These are phyloP conservation scores for Lathyrus sativus DNA, from an alignment of 306 rosid species.

Conservation along the genomic window DNA sequence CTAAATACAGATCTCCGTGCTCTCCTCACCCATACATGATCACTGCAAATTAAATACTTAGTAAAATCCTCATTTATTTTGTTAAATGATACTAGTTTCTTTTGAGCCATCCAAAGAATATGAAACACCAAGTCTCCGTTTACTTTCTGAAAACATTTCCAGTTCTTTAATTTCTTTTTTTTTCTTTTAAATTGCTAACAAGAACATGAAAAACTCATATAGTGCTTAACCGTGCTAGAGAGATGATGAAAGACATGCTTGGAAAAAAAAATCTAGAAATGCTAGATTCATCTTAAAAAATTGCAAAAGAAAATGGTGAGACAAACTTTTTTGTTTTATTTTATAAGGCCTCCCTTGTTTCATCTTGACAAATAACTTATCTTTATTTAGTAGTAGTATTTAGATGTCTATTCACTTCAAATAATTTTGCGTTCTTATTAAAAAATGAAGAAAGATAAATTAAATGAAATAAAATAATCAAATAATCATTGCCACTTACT, in stretches of 20 bases:
- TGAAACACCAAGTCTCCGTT: constrained; percentile 14
- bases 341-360: constrained; percentile 11
- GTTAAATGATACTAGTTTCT: constrained; percentile 16
- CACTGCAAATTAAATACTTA: constrained; percentile 15
- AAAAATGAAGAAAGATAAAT: not conserved
- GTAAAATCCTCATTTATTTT: constrained; percentile 3
- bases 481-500: constrained; percentile 56
- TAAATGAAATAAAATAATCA: not conserved
- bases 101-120: not conserved
- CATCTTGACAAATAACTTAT: constrained; percentile 16
- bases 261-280: not conserved
- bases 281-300: not conserved
- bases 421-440: not conserved
- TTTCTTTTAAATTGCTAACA: not conserved
- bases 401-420: constrained; percentile 8
- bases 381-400: not conserved
- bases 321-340: not conserved
- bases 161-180: not conserved
- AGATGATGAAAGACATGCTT: not conserved
- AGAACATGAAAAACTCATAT: not conserved
- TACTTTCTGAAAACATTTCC: not conserved
- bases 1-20: not conserved
- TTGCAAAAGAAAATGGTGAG: not conserved
- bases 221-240: not conserved
- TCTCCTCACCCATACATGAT: constrained; percentile 9